Conservation (phyloP, 192 early-diverging fungal species). For the Ambispora gerdemannii region DNA sequence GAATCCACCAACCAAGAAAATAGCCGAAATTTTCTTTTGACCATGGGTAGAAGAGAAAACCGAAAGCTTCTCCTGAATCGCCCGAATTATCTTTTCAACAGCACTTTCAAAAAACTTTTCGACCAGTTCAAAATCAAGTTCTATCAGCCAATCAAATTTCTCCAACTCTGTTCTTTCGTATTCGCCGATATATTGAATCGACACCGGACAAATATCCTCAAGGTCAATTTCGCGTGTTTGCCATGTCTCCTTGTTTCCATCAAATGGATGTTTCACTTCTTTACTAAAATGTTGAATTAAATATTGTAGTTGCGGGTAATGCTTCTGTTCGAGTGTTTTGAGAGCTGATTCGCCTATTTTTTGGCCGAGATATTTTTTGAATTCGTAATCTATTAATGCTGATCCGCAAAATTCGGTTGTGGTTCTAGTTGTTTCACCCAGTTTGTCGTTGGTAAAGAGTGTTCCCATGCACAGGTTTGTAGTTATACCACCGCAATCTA, state of each 20-base stretch:
- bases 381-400: constrained; percentile 46
- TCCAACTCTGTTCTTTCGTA: constrained; percentile 42
- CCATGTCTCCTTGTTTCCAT: constrained; percentile 18
- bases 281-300: constrained; percentile 26
- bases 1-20: too few species aligned
- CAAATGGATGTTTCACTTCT: constrained; percentile 20
- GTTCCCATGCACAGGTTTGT: constrained; percentile 44
- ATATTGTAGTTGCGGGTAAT: constrained; percentile 30
- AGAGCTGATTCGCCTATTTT: constrained; percentile 42
- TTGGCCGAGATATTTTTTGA: constrained; percentile 46
- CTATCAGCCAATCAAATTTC: constrained; percentile 47
- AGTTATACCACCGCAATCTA: constrained; percentile 46
- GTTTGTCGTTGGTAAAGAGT: constrained; percentile 33
- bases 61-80: too few species aligned
- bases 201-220: constrained; percentile 26
- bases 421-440: constrained; percentile 34
- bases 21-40: too few species aligned
- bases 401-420: constrained; percentile 44
- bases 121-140: constrained; percentile 46
- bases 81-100: constrained; percentile 48
- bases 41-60: too few species aligned
- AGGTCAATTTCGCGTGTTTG: constrained; percentile 18
- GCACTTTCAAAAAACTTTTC: constrained; percentile 58
- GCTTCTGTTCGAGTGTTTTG: constrained; percentile 37
- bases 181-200: constrained; percentile 32